These are phyloP conservation scores for Puccinia hordei DNA, from an alignment of 1,284 basidiomycete genomes.

Conservation along the genomic window DNA sequence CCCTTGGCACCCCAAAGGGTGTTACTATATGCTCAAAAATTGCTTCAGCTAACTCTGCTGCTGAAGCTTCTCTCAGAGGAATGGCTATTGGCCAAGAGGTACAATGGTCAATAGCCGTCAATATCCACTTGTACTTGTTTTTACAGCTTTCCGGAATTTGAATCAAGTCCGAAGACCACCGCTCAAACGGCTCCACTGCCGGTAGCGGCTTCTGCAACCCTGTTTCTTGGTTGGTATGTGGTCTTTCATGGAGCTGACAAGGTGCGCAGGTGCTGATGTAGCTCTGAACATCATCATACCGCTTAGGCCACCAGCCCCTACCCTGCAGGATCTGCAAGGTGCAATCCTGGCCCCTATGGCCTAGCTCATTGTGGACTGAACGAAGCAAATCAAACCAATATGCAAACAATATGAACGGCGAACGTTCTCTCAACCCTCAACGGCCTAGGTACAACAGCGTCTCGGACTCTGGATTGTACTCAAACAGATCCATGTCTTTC, in stretches of 20 bases:
- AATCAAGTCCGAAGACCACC: too few relatives aligned
- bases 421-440: neutral
- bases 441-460: too few relatives aligned
- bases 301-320: neutral
- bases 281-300: neutral
- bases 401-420: neutral
- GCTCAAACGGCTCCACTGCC: neutral
- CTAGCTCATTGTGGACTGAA: neutral
- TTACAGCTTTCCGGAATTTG: neutral
- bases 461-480: too few relatives aligned
- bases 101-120: constrained; percentile 4
- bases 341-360: constrained; percentile 1
- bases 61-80: too few relatives aligned
- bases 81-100: constrained; percentile 2
- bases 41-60: too few relatives aligned
- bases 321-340: neutral
- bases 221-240: neutral
- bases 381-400: neutral
- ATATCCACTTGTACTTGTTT: neutral
- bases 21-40: too few relatives aligned
- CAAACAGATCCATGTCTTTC: neutral
- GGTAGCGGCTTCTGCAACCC: neutral
- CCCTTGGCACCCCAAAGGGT: too few relatives aligned
- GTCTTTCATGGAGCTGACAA: neutral
- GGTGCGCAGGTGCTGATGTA: neutral